Percentiles rank a stretch among this genome's conserved stretches.
Evolutionary conservation across 2,329 filamentous ascomycete species (phyloP).

Genomic region (Botrytis elliptica): DNA sequence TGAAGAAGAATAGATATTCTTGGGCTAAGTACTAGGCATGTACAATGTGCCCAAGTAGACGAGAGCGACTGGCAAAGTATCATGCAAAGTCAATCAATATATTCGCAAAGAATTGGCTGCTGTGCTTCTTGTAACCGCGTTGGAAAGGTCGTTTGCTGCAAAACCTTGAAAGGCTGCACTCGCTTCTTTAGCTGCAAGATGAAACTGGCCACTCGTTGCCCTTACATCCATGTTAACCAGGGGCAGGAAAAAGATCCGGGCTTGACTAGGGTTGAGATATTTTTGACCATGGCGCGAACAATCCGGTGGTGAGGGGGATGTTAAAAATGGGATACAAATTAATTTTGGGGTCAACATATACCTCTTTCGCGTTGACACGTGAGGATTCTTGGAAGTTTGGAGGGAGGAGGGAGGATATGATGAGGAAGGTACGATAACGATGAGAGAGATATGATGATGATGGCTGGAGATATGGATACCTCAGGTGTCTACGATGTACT

Average conservation of each 20-base stretch:
- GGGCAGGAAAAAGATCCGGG: not conserved
- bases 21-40: not conserved
- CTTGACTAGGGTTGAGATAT: not conserved
- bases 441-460: too few species aligned
- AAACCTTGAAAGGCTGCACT: not conserved
- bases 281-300: not conserved
- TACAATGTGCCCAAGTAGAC: not conserved
- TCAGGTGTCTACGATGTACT: too few species aligned
- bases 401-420: too few species aligned
- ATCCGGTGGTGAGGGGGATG: not conserved
- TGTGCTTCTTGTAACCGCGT: slow-evolving; percentile 13
- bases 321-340: not conserved
- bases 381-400: too few species aligned
- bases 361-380: not conserved
- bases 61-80: not conserved
- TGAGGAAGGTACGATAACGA: not conserved
- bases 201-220: slow-evolving; percentile 9
- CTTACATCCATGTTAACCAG: not conserved
- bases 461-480: too few species aligned
- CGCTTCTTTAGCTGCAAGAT: not conserved
- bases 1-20: not conserved
- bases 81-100: not conserved
- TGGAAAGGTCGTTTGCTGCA: not conserved
- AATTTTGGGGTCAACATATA: not conserved
- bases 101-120: slow-evolving; percentile 7